A percentile compares a stretch with the other conserved stretches of the same genome.
Evolutionary conservation across 2,329 filamentous ascomycete genomes (phyloP).

Genomic region (Venturia nashicola): DNA sequence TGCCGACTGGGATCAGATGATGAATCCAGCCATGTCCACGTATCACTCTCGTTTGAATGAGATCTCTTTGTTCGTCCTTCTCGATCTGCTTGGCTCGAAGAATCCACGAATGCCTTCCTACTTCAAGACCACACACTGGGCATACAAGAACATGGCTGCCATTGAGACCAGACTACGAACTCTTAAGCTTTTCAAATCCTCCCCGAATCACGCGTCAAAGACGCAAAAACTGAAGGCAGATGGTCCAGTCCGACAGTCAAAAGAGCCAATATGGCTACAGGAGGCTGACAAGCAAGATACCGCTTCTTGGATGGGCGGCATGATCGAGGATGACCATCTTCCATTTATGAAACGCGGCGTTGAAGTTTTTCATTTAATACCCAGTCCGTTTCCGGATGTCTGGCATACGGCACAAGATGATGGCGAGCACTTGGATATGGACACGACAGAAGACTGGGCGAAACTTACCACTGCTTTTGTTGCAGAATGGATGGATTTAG

Average conservation of each 20-base stretch:
- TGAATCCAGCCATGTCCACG: constrained; percentile 59
- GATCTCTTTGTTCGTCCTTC: constrained; percentile 37
- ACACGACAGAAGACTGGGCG: constrained; percentile 78
- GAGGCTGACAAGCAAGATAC: constrained; percentile 44
- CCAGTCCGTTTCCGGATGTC: constrained; percentile 64
- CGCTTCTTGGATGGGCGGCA: constrained; percentile 37
- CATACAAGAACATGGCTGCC: constrained; percentile 63
- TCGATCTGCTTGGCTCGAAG: constrained; percentile 70
- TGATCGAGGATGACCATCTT: constrained; percentile 76
- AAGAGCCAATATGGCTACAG: constrained; percentile 46
- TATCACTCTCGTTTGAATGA: constrained; percentile 50
- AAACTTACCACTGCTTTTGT: constrained; percentile 72
- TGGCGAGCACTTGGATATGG: constrained; percentile 68
- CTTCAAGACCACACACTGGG: constrained; percentile 87
- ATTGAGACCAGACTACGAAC: constrained; percentile 63
- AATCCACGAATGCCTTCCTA: constrained; percentile 68
- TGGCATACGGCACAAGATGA: constrained; percentile 86
- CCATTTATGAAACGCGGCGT: constrained; percentile 84
- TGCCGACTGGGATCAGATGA: constrained; percentile 61
- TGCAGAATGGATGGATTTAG: constrained; percentile 85
- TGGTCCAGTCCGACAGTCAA: constrained; percentile 13
- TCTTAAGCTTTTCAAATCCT: constrained; percentile 54
- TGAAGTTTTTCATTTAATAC: constrained; percentile 80
- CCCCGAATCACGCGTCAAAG: constrained; percentile 36
- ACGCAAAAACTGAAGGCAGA: constrained; percentile 16